phyloP scores from a whole-genome alignment of 192 early-diverging fungal genomes.

The Entomortierella lignicola region DNA sequence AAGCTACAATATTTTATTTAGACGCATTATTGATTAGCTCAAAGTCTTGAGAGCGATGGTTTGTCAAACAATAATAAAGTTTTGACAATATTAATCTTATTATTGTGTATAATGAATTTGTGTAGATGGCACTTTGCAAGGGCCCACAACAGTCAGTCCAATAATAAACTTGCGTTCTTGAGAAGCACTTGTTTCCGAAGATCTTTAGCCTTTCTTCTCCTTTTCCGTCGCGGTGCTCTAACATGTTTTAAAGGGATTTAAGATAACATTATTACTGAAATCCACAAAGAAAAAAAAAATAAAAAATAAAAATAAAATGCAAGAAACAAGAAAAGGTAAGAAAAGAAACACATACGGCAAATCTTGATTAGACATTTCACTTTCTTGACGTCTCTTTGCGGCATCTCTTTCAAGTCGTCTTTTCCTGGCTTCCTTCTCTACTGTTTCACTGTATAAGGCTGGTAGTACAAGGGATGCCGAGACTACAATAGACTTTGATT shows the following conservation, averaged over 20 bases:
- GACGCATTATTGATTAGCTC: too few species aligned
- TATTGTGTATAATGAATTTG: background rate
- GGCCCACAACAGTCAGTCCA: too few species aligned
- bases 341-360: too few species aligned
- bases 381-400: background rate
- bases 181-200: background rate
- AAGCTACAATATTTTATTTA: too few species aligned
- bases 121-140: too few species aligned
- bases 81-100: too few species aligned
- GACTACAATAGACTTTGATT: background rate
- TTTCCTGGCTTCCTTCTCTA: background rate
- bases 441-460: background rate
- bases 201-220: conserved; percentile 1
- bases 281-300: background rate
- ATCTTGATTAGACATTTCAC: too few species aligned
- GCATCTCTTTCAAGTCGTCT: background rate
- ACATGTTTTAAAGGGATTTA: too few species aligned
- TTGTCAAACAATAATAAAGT: too few species aligned
- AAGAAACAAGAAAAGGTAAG: too few species aligned
- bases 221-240: background rate
- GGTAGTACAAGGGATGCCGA: background rate
- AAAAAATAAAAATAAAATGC: too few species aligned
- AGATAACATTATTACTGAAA: background rate
- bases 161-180: background rate
- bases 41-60: too few species aligned